phyloP scores from a whole-genome alignment of 805 yeast genomes.

The Sungouiozyma ichnusensis region DNA sequence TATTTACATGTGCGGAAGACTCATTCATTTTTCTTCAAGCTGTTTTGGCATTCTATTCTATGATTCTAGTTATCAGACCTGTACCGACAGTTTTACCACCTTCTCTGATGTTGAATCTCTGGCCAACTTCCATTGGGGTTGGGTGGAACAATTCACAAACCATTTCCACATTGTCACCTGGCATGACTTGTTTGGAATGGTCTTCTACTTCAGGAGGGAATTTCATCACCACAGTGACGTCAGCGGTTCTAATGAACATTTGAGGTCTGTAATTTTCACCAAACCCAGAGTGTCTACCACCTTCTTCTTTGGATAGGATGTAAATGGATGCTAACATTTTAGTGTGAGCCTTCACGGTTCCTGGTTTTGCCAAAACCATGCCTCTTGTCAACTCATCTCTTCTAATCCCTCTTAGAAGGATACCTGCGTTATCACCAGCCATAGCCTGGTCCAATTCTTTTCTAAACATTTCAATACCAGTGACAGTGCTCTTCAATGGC shows the following conservation, averaged over 20 bases:
- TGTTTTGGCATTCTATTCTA: conserved; percentile 48
- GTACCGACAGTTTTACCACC: conserved; percentile 99
- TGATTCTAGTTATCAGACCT: conserved; percentile 89
- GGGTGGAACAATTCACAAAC: conserved; percentile 80
- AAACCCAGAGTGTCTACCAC: conserved; percentile 98
- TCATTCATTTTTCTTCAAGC: too few relatives aligned
- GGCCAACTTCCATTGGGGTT: conserved; percentile 90
- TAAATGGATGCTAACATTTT: conserved; percentile 90
- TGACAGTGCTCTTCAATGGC: conserved; percentile 86
- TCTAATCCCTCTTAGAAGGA: conserved; percentile 93
- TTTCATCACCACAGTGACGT: conserved; percentile 79
- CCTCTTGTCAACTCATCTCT: conserved; percentile 96
- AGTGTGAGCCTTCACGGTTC: conserved; percentile 83
- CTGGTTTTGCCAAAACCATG: conserved; percentile 93
- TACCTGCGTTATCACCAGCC: conserved; percentile 99
- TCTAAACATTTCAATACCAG: conserved; percentile 99
- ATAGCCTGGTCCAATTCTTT: conserved; percentile 94
- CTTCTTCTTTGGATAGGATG: conserved; percentile 91
- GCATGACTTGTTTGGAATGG: conserved; percentile 83
- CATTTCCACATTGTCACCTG: conserved; percentile 99
- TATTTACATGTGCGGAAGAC: not conserved
- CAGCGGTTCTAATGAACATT: conserved; percentile 91
- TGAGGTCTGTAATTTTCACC: conserved; percentile 98
- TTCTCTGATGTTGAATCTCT: conserved; percentile 98
- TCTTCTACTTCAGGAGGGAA: conserved; percentile 82